Conservation (phyloP, 805 yeast species). For the Candida endomychidarum region DNA sequence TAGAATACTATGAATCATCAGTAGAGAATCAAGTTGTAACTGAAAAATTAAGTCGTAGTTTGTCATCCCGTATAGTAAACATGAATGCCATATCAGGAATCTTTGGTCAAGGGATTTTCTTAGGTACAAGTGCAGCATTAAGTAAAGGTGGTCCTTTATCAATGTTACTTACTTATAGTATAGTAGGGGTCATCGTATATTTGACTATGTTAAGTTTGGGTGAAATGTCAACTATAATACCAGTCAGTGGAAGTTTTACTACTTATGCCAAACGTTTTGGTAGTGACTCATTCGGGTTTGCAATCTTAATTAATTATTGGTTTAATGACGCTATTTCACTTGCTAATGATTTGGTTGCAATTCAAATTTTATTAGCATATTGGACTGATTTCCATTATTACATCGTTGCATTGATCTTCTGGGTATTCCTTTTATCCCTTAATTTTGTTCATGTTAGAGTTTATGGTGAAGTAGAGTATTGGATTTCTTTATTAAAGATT, state of each 20-base stretch:
- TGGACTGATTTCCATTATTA: constrained; percentile 53
- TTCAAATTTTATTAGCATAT: constrained; percentile 45
- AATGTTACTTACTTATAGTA: constrained; percentile 32
- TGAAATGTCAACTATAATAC: constrained; percentile 55
- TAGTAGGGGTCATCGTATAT: constrained; percentile 47
- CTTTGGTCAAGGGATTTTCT: constrained; percentile 35
- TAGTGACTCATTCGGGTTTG: constrained; percentile 52
- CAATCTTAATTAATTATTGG: constrained; percentile 51
- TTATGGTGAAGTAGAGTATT: constrained; percentile 44
- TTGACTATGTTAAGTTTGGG: constrained; percentile 55
- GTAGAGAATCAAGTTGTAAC: constrained; percentile 12
- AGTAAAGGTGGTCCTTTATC: constrained; percentile 35
- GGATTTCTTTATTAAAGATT: constrained; percentile 40
- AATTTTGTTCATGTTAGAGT: constrained; percentile 39
- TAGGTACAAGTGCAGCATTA: constrained; percentile 33
- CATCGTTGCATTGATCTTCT: constrained; percentile 52
- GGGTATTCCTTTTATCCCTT: constrained; percentile 48
- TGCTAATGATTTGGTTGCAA: constrained; percentile 49
- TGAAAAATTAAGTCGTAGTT: constrained; percentile 24
- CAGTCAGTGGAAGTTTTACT: constrained; percentile 56
- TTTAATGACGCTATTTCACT: constrained; percentile 50
- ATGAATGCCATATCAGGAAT: constrained; percentile 40
- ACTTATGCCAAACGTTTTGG: constrained; percentile 51
- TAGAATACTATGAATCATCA: constrained; percentile 1
- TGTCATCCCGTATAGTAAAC: constrained; percentile 27